Base-by-base conservation (phyloP, 2,329 filamentous ascomycete species). In the Aspergillus niger region DNA sequence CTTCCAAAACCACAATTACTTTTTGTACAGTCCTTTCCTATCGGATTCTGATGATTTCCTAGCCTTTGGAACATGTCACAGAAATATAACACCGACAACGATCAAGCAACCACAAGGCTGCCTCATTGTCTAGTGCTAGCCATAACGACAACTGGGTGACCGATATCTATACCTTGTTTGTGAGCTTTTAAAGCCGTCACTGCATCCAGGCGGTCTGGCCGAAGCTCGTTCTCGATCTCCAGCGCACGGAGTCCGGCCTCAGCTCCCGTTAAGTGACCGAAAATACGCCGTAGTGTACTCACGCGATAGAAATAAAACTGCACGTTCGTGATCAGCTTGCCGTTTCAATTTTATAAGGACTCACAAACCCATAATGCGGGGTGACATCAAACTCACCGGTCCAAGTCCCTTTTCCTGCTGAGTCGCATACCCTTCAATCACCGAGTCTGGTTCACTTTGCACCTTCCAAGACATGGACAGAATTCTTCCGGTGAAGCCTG, bases 301-400 rank as follows among this genome's bases (percentile, higher is more conserved):
- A 24, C 43, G 53, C 53, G 53, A n/a, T 47, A 55, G 41, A 55
- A 47, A 11, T 55, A 55, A n/a, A 55, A 55, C 53, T 55, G 26
- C 13, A 8, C 20, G 22, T 17, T 6, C 11, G 11, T 2, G 32
- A 36, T 36, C 11, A 36, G 32, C 32, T 36, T 36, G 32, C 11
- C 2, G 4, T 36, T 36, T 11, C 10, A 30, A 4, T 10, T 4
- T 30, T 0, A 8, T 30, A 30, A 30, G 28, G 28, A 3, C 28
- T 11, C 10, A 4, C 4, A 36, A 36, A 10, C 11, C 32, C 10
- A 5, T 36, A 10, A 26, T 20, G n/a, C 17, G 8, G 8, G 11
- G 24, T 28, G 7, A 24, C 5, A 22, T 6, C 5, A 22, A 39
- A 17, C 53, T 13, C 15, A 55, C 53, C 39, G 39, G 53, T n/a